These are phyloP conservation scores for Funneliformis caledonium DNA, from an alignment of 371 early-diverging fungal species.

Conservation along the genomic window DNA sequence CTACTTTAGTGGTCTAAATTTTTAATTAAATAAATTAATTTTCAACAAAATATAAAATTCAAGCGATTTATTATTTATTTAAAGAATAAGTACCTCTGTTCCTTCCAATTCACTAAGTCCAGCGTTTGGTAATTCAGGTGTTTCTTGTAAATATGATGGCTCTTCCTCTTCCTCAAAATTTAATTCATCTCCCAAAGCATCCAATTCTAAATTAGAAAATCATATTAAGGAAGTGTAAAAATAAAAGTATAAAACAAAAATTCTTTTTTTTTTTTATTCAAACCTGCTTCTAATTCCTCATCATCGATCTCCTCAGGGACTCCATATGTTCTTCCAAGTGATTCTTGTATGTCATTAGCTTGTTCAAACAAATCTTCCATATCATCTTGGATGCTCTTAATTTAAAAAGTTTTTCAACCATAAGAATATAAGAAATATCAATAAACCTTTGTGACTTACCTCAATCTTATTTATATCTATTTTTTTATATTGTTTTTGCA, in stretches of 20 bases:
- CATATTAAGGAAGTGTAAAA: background rate
- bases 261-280: background rate
- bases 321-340: conserved; percentile 87
- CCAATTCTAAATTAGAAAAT: conserved; percentile 71
- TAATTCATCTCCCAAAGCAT: conserved; percentile 92
- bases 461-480: conserved; percentile 93
- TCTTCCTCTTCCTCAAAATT: conserved; percentile 78
- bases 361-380: conserved; percentile 95
- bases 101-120: conserved; percentile 28
- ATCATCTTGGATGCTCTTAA: conserved; percentile 91
- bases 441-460: conserved; percentile 52
- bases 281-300: conserved; percentile 93
- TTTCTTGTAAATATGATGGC: conserved; percentile 70
- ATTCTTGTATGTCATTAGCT: conserved; percentile 95
- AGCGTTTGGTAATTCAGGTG: conserved; percentile 42
- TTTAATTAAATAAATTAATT: background rate
- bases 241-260: background rate
- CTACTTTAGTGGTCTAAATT: background rate
- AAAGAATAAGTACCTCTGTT: background rate
- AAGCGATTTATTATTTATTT: background rate
- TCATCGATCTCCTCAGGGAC: conserved; percentile 95
- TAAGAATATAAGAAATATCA: background rate
- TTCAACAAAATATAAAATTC: background rate
- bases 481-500: conserved; percentile 94
- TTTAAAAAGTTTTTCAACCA: background rate